These are phyloP conservation scores for Calonectria crousiana DNA, from an alignment of 2,329 filamentous ascomycete species.

Conservation along the genomic window DNA sequence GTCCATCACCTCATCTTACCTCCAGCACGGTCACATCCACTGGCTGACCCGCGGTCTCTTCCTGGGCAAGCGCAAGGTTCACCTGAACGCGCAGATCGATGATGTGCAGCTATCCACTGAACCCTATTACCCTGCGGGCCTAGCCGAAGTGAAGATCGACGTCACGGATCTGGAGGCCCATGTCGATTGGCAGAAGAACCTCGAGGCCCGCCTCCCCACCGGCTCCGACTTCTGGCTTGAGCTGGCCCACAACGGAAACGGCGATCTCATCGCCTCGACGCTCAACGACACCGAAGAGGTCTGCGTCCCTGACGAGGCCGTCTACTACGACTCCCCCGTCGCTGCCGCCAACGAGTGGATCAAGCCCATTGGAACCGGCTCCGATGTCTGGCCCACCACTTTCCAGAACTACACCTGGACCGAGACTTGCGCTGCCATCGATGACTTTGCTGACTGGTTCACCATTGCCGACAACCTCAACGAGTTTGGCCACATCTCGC, in stretches of 20 bases:
- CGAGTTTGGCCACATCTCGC: constrained; percentile 33
- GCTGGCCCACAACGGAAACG: constrained; percentile 36
- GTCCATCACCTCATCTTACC: constrained; percentile 33
- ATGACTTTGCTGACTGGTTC: constrained; percentile 34
- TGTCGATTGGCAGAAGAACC: constrained; percentile 30
- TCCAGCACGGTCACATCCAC: constrained; percentile 34
- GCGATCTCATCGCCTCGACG: constrained; percentile 26
- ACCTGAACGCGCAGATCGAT: constrained; percentile 30
- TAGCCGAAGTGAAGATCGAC: constrained; percentile 30
- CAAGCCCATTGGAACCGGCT: constrained; percentile 1
- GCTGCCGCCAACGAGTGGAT: constrained; percentile 26
- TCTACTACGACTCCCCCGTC: constrained; percentile 16
- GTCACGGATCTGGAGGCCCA: constrained; percentile 30
- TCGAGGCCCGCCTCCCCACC: constrained; percentile 29
- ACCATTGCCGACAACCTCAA: constrained; percentile 29
- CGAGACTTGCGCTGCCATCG: constrained; percentile 27
- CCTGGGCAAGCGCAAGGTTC: constrained; percentile 34
- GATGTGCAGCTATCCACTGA: constrained; percentile 31
- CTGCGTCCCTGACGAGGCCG: constrained; percentile 24
- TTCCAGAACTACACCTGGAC: constrained; percentile 28
- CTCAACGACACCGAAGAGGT: not conserved
- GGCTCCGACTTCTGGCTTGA: constrained; percentile 31
- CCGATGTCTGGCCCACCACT: constrained; percentile 22
- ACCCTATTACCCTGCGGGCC: constrained; percentile 27
- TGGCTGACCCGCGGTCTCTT: constrained; percentile 37